Percentiles rank a stretch among this genome's conserved stretches.
phyloP scores from a whole-genome alignment of 225 moss, liverwort and hornwort species.

The Physcomitrellopsis africana region DNA sequence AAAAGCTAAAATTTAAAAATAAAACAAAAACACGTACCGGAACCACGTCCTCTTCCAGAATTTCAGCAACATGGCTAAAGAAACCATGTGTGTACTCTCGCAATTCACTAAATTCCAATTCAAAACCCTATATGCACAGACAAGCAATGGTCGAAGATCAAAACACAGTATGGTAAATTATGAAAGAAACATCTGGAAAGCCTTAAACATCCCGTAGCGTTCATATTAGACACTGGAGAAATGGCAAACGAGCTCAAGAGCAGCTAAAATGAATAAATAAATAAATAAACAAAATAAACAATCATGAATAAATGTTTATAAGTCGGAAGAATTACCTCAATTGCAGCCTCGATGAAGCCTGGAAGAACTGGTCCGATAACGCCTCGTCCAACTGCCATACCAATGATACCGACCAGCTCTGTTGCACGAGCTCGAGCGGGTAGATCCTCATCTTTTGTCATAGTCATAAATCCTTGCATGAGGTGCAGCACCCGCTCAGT shows the following conservation, averaged over 20 bases:
- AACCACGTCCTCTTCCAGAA: conserved; percentile 79
- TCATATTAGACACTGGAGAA: too few relatives aligned
- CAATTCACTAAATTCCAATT: conserved; percentile 91
- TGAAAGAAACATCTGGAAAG: neutral
- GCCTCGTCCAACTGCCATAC: conserved; percentile 83
- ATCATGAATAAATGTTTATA: too few relatives aligned
- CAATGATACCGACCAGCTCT: conserved; percentile 92
- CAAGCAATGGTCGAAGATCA: neutral
- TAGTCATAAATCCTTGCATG: conserved; percentile 84
- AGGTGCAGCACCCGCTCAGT: conserved; percentile 79
- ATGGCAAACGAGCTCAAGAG: too few relatives aligned
- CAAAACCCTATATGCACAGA: conserved; percentile 69
- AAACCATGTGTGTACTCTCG: conserved; percentile 97
- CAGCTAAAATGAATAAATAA: too few relatives aligned
- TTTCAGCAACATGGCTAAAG: conserved; percentile 96
- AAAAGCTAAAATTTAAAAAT: too few relatives aligned
- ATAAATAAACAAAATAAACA: too few relatives aligned
- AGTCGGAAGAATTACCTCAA: conserved; percentile 52
- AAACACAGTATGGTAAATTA: neutral
- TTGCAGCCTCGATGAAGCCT: conserved; percentile 91
- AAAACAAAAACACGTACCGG: conserved; percentile 59
- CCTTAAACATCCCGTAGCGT: neutral
- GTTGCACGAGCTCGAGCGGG: conserved; percentile 90
- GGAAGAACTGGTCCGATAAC: conserved; percentile 90
- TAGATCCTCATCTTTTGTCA: conserved; percentile 94